phyloP scores from a whole-genome alignment of 805 yeast genomes.

The Starmerella geochares region DNA sequence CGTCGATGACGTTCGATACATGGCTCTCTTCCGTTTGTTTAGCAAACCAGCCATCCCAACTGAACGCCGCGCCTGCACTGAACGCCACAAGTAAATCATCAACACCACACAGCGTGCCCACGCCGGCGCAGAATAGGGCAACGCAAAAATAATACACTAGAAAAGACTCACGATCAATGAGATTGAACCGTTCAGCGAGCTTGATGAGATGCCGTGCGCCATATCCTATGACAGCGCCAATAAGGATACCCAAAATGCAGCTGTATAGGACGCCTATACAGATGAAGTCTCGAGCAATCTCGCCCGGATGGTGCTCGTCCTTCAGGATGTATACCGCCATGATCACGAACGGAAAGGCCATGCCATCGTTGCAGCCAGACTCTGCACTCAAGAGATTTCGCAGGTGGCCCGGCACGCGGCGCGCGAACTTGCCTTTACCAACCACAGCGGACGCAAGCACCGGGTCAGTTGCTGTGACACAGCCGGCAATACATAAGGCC shows the following conservation, averaged over 20 bases:
- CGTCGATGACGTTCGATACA: slow-evolving; percentile 81
- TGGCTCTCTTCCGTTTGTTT: slow-evolving; percentile 72
- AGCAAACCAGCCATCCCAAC: slow-evolving; percentile 90
- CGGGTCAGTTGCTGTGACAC: slow-evolving; percentile 93
- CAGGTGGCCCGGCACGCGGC: slow-evolving; percentile 85
- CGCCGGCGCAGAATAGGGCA: slow-evolving; percentile 77
- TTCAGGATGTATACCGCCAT: slow-evolving; percentile 57
- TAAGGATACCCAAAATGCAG: slow-evolving; percentile 64
- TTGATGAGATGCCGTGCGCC: slow-evolving; percentile 58
- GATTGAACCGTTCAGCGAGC: slow-evolving; percentile 55
- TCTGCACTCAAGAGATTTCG: slow-evolving; percentile 75
- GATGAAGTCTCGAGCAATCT: slow-evolving; percentile 72
- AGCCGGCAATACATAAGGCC: slow-evolving; percentile 67
- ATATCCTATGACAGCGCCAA: slow-evolving; percentile 68
- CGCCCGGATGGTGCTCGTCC: slow-evolving; percentile 54
- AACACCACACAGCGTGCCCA: slow-evolving; percentile 77
- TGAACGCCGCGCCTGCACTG: slow-evolving; percentile 86
- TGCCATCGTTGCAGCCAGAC: slow-evolving; percentile 86
- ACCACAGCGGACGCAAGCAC: slow-evolving; percentile 92
- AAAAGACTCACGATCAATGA: slow-evolving; percentile 83
- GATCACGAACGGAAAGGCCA: slow-evolving; percentile 85
- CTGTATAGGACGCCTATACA: slow-evolving; percentile 67
- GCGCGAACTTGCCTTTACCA: slow-evolving; percentile 86
- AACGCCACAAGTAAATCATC: slow-evolving; percentile 84
- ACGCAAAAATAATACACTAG: slow-evolving; percentile 73